These are phyloP conservation scores for Gynandropsis gynandra DNA, from an alignment of 345 rosid species.

Conservation along the genomic window DNA sequence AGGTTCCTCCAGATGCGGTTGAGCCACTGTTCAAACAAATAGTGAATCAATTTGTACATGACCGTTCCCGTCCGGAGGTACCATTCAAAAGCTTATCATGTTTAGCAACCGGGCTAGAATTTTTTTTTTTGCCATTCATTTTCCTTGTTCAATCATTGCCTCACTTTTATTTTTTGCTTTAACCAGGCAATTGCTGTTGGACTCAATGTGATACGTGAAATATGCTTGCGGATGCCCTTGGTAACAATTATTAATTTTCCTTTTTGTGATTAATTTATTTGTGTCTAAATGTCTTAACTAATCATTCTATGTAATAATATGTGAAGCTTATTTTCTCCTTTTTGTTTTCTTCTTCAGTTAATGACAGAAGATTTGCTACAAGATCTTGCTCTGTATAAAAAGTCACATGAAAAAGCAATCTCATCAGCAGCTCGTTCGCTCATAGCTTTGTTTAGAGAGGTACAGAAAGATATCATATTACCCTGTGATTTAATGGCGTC, in stretches of 20 bases:
- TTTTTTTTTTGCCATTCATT: neutral
- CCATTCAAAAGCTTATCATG: conserved; percentile 12
- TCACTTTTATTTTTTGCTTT: conserved; percentile 12
- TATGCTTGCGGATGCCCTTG: conserved; percentile 86
- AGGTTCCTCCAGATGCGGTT: conserved; percentile 99
- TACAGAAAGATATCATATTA: conserved; percentile 17
- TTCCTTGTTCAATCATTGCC: conserved; percentile 3
- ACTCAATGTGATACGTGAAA: conserved; percentile 81
- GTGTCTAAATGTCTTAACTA: neutral
- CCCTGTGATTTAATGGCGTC: conserved; percentile 6
- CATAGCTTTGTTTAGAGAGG: conserved; percentile 90
- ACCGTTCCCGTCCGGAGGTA: conserved; percentile 90
- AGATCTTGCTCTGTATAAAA: conserved; percentile 86
- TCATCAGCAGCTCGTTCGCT: conserved; percentile 88
- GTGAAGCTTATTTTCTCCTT: conserved; percentile 9
- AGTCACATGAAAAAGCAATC: conserved; percentile 81
- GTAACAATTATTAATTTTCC: conserved; percentile 33
- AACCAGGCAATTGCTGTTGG: conserved; percentile 87
- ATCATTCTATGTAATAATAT: neutral
- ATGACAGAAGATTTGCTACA: conserved; percentile 94
- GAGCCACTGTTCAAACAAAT: conserved; percentile 89
- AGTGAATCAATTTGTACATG: conserved; percentile 90
- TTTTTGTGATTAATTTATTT: conserved; percentile 3
- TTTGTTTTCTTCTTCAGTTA: conserved; percentile 47
- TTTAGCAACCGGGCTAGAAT: conserved; percentile 7